phyloP scores from a whole-genome alignment of 2,329 filamentous ascomycete genomes.

The Fusarium begoniae region DNA sequence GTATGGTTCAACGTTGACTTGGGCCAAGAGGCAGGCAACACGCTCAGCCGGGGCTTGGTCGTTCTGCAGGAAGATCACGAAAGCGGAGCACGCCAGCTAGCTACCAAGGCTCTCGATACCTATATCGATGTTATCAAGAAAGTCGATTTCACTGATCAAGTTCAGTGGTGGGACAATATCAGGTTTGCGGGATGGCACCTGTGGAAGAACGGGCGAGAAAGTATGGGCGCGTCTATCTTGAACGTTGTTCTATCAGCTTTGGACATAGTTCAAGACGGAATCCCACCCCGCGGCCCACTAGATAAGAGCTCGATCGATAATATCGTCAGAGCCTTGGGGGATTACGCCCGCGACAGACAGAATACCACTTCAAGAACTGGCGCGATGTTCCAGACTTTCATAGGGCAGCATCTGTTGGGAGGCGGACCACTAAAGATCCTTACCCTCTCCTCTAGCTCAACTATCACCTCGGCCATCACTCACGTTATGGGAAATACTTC shows the following conservation, averaged over 20 bases:
- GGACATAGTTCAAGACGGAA: slow-evolving; percentile 48
- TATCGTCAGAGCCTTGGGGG: slow-evolving; percentile 31
- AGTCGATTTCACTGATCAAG: slow-evolving; percentile 41
- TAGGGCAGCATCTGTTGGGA: slow-evolving; percentile 40
- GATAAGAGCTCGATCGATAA: slow-evolving; percentile 13
- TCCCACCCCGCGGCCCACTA: slow-evolving; percentile 19
- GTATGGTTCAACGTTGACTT: slow-evolving; percentile 68
- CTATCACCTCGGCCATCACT: slow-evolving; percentile 61
- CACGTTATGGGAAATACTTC: slow-evolving; percentile 49
- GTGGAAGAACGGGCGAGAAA: slow-evolving; percentile 71
- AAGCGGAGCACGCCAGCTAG: slow-evolving; percentile 68
- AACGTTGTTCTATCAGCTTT: slow-evolving; percentile 59
- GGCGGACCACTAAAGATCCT: slow-evolving; percentile 57
- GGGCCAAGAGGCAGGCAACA: slow-evolving; percentile 53
- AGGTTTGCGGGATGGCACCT: slow-evolving; percentile 70
- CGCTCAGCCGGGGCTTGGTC: slow-evolving; percentile 58
- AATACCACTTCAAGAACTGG: slow-evolving; percentile 46
- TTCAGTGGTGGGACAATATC: slow-evolving; percentile 64
- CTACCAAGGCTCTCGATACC: slow-evolving; percentile 59
- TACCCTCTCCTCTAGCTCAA: slow-evolving; percentile 71
- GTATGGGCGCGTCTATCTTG: slow-evolving; percentile 70
- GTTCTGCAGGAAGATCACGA: slow-evolving; percentile 64
- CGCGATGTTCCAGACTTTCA: slow-evolving; percentile 47
- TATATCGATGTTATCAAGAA: slow-evolving; percentile 57
- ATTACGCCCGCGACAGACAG: slow-evolving; percentile 32